Base-by-base conservation (phyloP, 2,329 filamentous ascomycete genomes). In the Intubia oerlemansii region DNA sequence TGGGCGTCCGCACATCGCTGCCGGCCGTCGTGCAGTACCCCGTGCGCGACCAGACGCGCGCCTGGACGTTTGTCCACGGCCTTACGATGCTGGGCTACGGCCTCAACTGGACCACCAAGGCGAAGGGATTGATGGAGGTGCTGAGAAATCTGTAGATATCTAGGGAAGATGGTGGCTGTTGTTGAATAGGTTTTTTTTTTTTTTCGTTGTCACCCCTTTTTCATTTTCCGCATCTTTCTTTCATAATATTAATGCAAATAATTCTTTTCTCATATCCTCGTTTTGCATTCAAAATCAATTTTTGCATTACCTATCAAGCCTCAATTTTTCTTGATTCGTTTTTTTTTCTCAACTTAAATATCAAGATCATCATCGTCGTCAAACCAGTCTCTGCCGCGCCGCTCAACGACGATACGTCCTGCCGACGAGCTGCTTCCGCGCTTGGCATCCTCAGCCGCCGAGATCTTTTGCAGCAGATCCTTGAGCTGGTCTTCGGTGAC, bases 401-500 rank as follows among this genome's bases (percentile, higher is more conserved):
- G 62, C 42, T 62, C 76, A 32, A 92, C 77, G 20, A 90, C 79
- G 50, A 93, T 88, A 57, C 81, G 88, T 48, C 80, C 69, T 50
- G 80, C 66, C 52, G 71, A 64, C 32, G 32, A 35, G 34, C 30
- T 32, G 5, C 32, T 34, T 13, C 34, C 38, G 24, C 34, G 30
- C 52, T 71, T 62, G 39, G 68, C 76, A 44, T 92, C 82, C 15
- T 80, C 74, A 34, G 93, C 67, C 11, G 81, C 80, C 37, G 71
- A 77, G 38, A 98, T 54, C 29, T 95, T 61, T 39, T 91, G 76
- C 39, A 98, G 54, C 32, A 98, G 61, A 39, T 91, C 81, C 59
- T 95, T 93, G 44, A 98, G 61, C 57, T 95, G 84, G 27, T 74
- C 71, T 53, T 98, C 88, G 2, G 77, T 85, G 26, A 98, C 81